A percentile compares a stretch with the other conserved stretches of the same genome.
These are phyloP conservation scores for Conoideocrella luteorostrata DNA, from an alignment of 2,329 filamentous ascomycete genomes.

Conservation along the genomic window DNA sequence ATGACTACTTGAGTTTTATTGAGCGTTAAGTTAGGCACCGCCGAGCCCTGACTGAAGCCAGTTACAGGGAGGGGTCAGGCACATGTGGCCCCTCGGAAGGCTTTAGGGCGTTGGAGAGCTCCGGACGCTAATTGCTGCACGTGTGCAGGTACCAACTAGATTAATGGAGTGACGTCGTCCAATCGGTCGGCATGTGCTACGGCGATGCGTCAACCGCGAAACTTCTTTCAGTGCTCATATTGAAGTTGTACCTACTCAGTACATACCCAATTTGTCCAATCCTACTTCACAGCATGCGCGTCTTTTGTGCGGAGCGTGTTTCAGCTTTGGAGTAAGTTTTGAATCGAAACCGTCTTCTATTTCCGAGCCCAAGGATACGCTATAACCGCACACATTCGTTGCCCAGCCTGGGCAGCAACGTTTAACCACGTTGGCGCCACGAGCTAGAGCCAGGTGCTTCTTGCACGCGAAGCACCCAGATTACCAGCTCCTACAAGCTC, in stretches of 20 bases:
- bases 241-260: not conserved
- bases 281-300: not conserved
- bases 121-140: not conserved
- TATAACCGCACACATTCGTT: too few species aligned
- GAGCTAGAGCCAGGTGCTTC: slow-evolving; percentile 5
- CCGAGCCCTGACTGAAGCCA: too few species aligned
- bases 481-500: not conserved
- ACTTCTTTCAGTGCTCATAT: not conserved
- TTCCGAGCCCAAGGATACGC: not conserved
- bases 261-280: not conserved
- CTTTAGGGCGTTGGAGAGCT: not conserved
- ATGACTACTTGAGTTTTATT: too few species aligned
- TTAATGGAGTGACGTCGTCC: slow-evolving; percentile 4
- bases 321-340: not conserved
- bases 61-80: too few species aligned
- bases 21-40: too few species aligned
- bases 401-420: slow-evolving; percentile 2
- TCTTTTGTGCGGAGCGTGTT: not conserved
- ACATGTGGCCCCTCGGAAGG: too few species aligned
- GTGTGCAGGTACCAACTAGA: not conserved
- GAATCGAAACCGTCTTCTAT: too few species aligned
- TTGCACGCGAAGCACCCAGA: not conserved
- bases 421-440: slow-evolving; percentile 11
- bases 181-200: slow-evolving; percentile 2
- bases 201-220: not conserved